Evolutionary conservation across 352 stramenopile species (phyloP).

Genomic region (Phytophthora macrochlamydospora): DNA sequence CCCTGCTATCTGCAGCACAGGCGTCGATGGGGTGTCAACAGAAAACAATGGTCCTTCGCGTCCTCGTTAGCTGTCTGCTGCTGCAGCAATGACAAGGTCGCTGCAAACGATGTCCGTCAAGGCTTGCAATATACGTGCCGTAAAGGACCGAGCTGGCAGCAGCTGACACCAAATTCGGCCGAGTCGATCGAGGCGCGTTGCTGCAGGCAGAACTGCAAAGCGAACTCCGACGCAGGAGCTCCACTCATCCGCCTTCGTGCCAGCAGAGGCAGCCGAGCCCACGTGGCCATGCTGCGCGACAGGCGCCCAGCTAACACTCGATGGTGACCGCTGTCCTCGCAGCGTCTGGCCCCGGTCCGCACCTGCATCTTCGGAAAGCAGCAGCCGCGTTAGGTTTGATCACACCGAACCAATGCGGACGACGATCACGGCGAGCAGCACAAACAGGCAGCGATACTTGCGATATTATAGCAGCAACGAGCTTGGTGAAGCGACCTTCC

Average conservation of each 20-base stretch:
- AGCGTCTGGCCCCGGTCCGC: neutral
- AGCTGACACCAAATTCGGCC: constrained; percentile 6
- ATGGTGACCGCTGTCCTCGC: neutral
- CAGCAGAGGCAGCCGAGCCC: neutral
- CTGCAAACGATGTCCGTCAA: neutral
- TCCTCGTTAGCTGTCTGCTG: too few species aligned
- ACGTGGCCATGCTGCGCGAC: neutral
- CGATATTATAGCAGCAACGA: too few species aligned
- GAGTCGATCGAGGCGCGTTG: neutral
- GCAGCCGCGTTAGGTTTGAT: too few species aligned
- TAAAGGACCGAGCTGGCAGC: neutral
- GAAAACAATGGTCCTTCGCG: too few species aligned
- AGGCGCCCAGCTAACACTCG: neutral
- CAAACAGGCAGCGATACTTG: too few species aligned
- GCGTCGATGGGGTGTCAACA: too few species aligned
- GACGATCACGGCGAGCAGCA: too few species aligned
- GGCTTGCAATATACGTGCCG: neutral
- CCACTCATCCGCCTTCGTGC: neutral
- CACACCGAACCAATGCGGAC: too few species aligned
- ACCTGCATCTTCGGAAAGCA: neutral
- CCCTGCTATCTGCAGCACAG: too few species aligned
- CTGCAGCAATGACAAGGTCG: neutral
- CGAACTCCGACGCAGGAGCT: neutral
- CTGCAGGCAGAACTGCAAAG: too few species aligned
- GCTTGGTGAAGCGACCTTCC: too few species aligned